Evolutionary conservation across 2,329 filamentous ascomycete genomes (phyloP), one percentile per base, ranked within the genome.

Genomic region (Chalaropsis ovoidea): DNA sequence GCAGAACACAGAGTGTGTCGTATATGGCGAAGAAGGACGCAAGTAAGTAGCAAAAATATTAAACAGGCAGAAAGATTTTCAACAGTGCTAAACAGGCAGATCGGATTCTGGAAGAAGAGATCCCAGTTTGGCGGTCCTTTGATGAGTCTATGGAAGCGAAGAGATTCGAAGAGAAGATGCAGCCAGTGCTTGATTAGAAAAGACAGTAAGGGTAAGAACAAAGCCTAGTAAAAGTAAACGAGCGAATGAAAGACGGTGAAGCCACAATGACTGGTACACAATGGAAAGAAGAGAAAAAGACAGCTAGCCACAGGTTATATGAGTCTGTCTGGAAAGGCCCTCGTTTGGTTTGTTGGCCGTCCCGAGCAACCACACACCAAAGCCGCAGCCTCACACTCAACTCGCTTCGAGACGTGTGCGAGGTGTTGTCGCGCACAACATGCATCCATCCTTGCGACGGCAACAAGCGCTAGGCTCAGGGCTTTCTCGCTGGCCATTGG

Each of bases 321-420:
- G 11, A 35, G 31, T 10, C 27, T n/a, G 54, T 19, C 27, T 35
- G n/a, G 15, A 58, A 31, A 31, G 17, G 24, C 27, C 27, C 8
- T 35, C 27, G 10, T 39, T 27, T 8, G 17, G 27, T 19, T 31
- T 58, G 54, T 8, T 39, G 24, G n/a, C 54, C 27, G 27, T 58
- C 17, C 54, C 27, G 54, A 19, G 54, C 54, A 58, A 58, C 54
- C 54, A 58, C 54, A 15, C 27, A 31, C 31, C 54, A 58, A 8
- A 2, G 10, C 54, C 24, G 31, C 22, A 58, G 54, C 27, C 54
- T 58, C 54, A 35, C 54, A 58, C 54, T 39, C 27, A 17, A 58
- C 54, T 39, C 27, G 31, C 24, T 35, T 58, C 54, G 27, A 39
- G 31, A 35, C 5, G 10, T 15, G 54, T 31, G 52, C 24, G 47